Evolutionary conservation across 495 filamentous ascomycete genomes (phyloP).

Genomic region (Staphylotrichum longicolle): DNA sequence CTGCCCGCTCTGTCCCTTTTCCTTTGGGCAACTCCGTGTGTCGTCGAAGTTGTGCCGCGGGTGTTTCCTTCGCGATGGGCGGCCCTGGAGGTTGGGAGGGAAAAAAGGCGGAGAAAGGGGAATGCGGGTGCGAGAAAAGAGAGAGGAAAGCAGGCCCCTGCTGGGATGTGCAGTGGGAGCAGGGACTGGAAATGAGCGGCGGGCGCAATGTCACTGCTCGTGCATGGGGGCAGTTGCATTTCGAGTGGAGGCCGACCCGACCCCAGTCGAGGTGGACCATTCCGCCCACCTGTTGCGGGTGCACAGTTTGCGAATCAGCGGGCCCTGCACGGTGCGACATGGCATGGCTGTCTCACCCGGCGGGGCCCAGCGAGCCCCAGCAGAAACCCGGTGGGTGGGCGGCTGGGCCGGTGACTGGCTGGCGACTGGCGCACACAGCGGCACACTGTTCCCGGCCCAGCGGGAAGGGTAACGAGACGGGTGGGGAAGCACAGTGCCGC

Average conservation of each 20-base stretch:
- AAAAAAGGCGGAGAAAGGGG: neutral
- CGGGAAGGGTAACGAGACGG: constrained; percentile 16
- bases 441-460: constrained; percentile 24
- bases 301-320: constrained; percentile 6
- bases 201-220: constrained; percentile 27
- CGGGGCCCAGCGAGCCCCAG: neutral
- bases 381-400: constrained; percentile 11
- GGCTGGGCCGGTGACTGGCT: constrained; percentile 8
- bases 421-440: constrained; percentile 5
- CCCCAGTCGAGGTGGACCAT: constrained; percentile 15
- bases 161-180: constrained; percentile 8
- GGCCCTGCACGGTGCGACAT: constrained; percentile 21
- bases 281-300: constrained; percentile 11
- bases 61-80: neutral
- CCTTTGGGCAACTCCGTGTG: constrained; percentile 3
- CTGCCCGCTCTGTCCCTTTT: neutral
- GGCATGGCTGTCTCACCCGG: constrained; percentile 5
- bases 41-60: constrained; percentile 1
- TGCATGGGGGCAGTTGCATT: constrained; percentile 29
- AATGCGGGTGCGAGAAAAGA: neutral
- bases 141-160: constrained; percentile 7
- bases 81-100: neutral
- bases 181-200: constrained; percentile 31
- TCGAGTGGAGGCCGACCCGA: constrained; percentile 23
- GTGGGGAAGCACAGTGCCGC: constrained; percentile 21